These are phyloP conservation scores for Pugionium cornutum DNA, from an alignment of 345 rosid genomes.

Conservation along the genomic window DNA sequence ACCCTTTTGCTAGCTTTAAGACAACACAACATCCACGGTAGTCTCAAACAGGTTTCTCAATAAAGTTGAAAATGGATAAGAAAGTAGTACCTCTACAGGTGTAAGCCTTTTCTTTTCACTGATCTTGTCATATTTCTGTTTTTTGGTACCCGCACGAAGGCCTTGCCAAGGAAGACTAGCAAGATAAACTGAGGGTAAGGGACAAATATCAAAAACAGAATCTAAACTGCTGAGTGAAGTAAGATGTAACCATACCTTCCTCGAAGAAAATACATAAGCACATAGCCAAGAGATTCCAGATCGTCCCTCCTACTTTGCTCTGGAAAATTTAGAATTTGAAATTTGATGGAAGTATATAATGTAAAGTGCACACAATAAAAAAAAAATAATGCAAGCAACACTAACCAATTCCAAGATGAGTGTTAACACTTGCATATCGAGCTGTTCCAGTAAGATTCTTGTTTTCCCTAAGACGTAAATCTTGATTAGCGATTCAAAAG, in stretches of 20 bases:
- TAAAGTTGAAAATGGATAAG: background rate
- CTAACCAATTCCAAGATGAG: constrained; percentile 97
- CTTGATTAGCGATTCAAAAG: constrained; percentile 30
- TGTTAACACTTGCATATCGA: constrained; percentile 94
- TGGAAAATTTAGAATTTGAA: constrained; percentile 34
- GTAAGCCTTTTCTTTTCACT: constrained; percentile 95
- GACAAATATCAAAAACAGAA: constrained; percentile 18
- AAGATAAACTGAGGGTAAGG: constrained; percentile 28
- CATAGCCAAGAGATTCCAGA: constrained; percentile 97
- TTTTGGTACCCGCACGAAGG: constrained; percentile 90
- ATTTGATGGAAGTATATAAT: background rate
- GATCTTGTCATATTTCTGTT: constrained; percentile 97
- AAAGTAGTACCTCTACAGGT: constrained; percentile 72
- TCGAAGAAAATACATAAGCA: constrained; percentile 94
- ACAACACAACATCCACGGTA: background rate
- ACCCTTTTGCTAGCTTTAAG: constrained; percentile 13
- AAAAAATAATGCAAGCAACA: constrained; percentile 21
- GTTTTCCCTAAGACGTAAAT: constrained; percentile 66
- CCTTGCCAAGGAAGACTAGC: constrained; percentile 99
- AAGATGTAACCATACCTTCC: constrained; percentile 63
- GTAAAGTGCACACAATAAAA: background rate
- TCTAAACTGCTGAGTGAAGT: background rate
- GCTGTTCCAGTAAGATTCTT: constrained; percentile 96
- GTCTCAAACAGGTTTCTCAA: background rate
- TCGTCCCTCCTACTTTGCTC: constrained; percentile 99